Percentiles rank a stretch among this genome's conserved stretches.
Conservation (phyloP, 2,329 filamentous ascomycete genomes). For the Pseudofabraea citricarpa region DNA sequence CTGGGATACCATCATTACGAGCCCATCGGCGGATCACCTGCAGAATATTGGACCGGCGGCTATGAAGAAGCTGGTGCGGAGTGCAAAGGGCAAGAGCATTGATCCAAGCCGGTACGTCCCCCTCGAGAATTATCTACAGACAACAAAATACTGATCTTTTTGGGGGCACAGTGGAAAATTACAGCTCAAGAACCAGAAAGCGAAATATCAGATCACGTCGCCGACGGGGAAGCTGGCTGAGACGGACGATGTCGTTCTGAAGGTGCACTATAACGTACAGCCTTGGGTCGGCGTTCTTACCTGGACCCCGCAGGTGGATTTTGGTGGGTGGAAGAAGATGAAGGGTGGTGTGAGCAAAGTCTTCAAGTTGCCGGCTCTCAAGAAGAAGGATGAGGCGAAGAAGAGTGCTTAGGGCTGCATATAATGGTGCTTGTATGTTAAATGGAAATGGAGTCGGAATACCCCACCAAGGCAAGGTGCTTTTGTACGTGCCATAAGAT, state of each 20-base stretch:
- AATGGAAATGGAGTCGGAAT: too few relatives aligned
- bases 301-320: constrained; percentile 60
- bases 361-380: constrained; percentile 63
- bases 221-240: constrained; percentile 74
- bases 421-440: too few relatives aligned
- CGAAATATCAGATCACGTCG: constrained; percentile 97
- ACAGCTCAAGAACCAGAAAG: constrained; percentile 75
- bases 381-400: constrained; percentile 41
- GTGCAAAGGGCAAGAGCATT: constrained; percentile 54
- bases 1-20: constrained; percentile 93
- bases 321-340: constrained; percentile 61
- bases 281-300: constrained; percentile 88
- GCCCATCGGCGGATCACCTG: constrained; percentile 58
- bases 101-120: constrained; percentile 33
- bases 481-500: too few relatives aligned
- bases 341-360: constrained; percentile 58
- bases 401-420: too few relatives aligned
- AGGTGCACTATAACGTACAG: constrained; percentile 93
- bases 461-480: too few relatives aligned
- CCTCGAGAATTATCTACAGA: too few relatives aligned
- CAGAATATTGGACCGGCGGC: constrained; percentile 54
- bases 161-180: constrained; percentile 65
- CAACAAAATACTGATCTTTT: too few relatives aligned
- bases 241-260: constrained; percentile 68
- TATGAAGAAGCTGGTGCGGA: constrained; percentile 58